Evolutionary conservation across 2,329 filamentous ascomycete genomes (phyloP).

Genomic region (Verticillium klebahnii): DNA sequence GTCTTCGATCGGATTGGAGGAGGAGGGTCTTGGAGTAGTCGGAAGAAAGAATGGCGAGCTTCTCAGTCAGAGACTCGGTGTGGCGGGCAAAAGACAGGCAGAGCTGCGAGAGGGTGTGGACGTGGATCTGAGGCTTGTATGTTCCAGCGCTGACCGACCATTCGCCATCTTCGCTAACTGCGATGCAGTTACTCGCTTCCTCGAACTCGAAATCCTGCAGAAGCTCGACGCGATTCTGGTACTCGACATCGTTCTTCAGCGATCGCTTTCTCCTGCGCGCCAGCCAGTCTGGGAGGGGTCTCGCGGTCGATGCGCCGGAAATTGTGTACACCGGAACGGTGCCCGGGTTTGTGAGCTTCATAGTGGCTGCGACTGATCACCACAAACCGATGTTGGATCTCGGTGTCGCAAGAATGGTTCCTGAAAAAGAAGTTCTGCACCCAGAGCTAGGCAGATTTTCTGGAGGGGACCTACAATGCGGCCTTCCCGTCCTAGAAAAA

Average conservation of each 20-base stretch:
- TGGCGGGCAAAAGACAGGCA: constrained; percentile 92
- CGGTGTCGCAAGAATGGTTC: background rate
- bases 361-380: constrained; percentile 28
- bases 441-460: constrained; percentile 4
- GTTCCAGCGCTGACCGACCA: constrained; percentile 77
- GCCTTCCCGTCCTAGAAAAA: constrained; percentile 10
- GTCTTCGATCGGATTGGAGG: constrained; percentile 81
- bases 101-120: constrained; percentile 90
- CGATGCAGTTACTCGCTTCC: constrained; percentile 85
- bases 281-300: constrained; percentile 93
- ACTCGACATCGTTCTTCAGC: constrained; percentile 88
- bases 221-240: constrained; percentile 88
- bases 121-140: constrained; percentile 75
- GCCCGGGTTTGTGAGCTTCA: constrained; percentile 81
- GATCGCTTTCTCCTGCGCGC: constrained; percentile 84
- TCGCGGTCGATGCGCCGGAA: constrained; percentile 80
- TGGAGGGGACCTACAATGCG: background rate
- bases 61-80: constrained; percentile 86
- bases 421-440: background rate
- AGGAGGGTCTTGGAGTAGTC: constrained; percentile 96
- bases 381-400: background rate
- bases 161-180: constrained; percentile 89
- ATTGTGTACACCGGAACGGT: constrained; percentile 91
- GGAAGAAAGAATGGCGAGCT: constrained; percentile 79
- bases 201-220: constrained; percentile 98